These are phyloP conservation scores for Hypoxylon sp. DNA, from an alignment of 2,329 filamentous ascomycete genomes.

Conservation along the genomic window DNA sequence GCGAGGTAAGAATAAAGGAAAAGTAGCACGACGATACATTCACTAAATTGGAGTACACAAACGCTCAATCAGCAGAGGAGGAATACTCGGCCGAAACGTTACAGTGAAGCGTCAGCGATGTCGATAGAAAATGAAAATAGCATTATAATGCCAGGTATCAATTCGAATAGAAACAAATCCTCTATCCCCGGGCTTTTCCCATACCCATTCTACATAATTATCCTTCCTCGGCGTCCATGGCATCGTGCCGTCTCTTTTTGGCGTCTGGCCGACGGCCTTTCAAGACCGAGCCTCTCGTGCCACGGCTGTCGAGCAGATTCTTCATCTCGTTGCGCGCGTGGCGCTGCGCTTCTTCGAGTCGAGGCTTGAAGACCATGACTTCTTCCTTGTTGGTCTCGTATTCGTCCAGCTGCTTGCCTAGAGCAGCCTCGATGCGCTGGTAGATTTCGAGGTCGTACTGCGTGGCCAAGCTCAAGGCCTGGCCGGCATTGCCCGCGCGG, in stretches of 20 bases:
- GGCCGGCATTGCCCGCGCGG: slow-evolving; percentile 82
- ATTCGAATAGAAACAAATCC: slow-evolving; percentile 6
- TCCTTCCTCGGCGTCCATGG: slow-evolving; percentile 81
- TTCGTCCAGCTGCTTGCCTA: slow-evolving; percentile 78
- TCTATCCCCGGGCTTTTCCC: too few species aligned
- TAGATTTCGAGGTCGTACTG: slow-evolving; percentile 80
- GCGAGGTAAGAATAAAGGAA: too few species aligned
- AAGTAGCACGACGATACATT: too few species aligned
- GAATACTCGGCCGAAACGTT: neutral
- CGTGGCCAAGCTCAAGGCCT: slow-evolving; percentile 81
- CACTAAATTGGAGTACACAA: too few species aligned
- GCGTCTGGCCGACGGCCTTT: slow-evolving; percentile 55
- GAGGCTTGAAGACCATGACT: slow-evolving; percentile 79
- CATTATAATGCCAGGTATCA: slow-evolving; percentile 27
- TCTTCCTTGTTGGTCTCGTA: slow-evolving; percentile 79
- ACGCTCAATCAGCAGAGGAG: neutral
- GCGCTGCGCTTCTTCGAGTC: slow-evolving; percentile 85
- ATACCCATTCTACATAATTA: slow-evolving; percentile 45
- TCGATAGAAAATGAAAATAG: neutral
- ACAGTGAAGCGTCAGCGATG: neutral
- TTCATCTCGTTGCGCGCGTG: slow-evolving; percentile 84
- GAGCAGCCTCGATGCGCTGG: slow-evolving; percentile 79
- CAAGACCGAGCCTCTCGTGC: slow-evolving; percentile 59
- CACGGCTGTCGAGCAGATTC: slow-evolving; percentile 73
- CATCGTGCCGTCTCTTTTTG: slow-evolving; percentile 56